phyloP scores from a whole-genome alignment of 148 eudicot genomes.

The Talinum fruticosum region DNA sequence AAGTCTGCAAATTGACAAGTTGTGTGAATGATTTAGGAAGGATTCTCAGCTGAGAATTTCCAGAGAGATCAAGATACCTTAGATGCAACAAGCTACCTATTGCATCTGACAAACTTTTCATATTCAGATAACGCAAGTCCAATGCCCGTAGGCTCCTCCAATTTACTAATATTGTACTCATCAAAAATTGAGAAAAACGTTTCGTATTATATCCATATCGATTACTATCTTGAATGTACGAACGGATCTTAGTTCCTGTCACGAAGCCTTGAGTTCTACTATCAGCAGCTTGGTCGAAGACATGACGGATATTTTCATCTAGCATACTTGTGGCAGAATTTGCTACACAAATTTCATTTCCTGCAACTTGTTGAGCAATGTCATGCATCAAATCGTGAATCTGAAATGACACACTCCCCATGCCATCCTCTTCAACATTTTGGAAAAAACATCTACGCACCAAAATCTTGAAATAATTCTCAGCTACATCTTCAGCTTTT shows the following conservation, averaged over 20 bases:
- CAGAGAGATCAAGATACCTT: slow-evolving; percentile 22
- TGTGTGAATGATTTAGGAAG: slow-evolving; percentile 22
- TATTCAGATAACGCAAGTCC: background rate
- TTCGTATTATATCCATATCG: background rate
- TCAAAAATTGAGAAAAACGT: background rate
- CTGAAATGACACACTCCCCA: background rate
- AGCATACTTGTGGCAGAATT: background rate
- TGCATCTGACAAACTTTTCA: slow-evolving; percentile 13
- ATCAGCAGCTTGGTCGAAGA: background rate
- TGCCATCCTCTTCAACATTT: background rate
- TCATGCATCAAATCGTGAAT: slow-evolving; percentile 22
- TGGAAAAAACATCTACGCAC: slow-evolving; percentile 28
- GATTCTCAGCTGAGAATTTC: background rate
- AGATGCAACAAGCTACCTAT: slow-evolving; percentile 27
- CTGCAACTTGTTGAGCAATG: slow-evolving; percentile 10
- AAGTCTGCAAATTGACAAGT: slow-evolving; percentile 24
- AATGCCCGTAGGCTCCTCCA: slow-evolving; percentile 23
- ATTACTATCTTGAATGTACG: background rate
- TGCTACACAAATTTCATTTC: background rate
- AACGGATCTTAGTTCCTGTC: background rate
- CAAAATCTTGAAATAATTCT: slow-evolving; percentile 15
- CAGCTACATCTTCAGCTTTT: slow-evolving; percentile 15
- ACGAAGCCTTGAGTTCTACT: background rate
- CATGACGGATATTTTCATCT: background rate
- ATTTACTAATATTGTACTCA: background rate